These are phyloP conservation scores for Goffeauzyma gilvescens DNA, from an alignment of 768 basidiomycete species.

Conservation along the genomic window DNA sequence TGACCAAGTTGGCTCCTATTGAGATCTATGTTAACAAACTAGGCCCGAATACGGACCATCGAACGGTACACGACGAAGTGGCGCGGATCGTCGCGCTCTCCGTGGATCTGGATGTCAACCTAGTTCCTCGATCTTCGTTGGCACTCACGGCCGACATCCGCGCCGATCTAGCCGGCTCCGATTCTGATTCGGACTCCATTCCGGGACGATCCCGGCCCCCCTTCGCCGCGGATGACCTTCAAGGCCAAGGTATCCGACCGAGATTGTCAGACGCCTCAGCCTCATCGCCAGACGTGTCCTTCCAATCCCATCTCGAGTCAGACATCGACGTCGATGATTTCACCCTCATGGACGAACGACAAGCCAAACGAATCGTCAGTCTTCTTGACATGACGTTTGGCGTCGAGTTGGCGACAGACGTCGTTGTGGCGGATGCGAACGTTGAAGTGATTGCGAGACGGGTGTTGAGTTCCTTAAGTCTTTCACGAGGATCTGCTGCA, in stretches of 20 bases:
- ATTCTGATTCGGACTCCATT: constrained; percentile 35
- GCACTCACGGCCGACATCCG: too few relatives aligned
- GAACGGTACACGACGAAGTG: background rate
- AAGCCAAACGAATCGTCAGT: constrained; percentile 70
- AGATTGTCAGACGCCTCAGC: too few relatives aligned
- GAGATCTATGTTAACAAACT: constrained; percentile 58
- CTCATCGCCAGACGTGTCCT: too few relatives aligned
- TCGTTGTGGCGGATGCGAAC: constrained; percentile 86
- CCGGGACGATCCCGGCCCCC: constrained; percentile 9
- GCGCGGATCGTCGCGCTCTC: constrained; percentile 16
- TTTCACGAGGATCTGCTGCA: too few relatives aligned
- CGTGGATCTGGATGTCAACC: constrained; percentile 13
- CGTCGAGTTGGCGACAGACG: constrained; percentile 74
- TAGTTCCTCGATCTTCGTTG: constrained; percentile 15
- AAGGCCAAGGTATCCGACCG: constrained; percentile 12
- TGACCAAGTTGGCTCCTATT: constrained; percentile 63
- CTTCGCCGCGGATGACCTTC: constrained; percentile 5
- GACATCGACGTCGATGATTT: constrained; percentile 75
- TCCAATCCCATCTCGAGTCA: too few relatives aligned
- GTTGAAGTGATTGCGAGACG: constrained; percentile 62
- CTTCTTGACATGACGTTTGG: constrained; percentile 64
- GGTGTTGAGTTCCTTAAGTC: constrained; percentile 41
- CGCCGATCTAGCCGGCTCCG: background rate
- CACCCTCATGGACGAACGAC: constrained; percentile 71
- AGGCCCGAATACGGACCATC: background rate